Percentiles rank a stretch among this genome's conserved stretches.
These are phyloP conservation scores for Dictyostelium purpureum DNA, from an alignment of 78 protist genomes.

Conservation along the genomic window DNA sequence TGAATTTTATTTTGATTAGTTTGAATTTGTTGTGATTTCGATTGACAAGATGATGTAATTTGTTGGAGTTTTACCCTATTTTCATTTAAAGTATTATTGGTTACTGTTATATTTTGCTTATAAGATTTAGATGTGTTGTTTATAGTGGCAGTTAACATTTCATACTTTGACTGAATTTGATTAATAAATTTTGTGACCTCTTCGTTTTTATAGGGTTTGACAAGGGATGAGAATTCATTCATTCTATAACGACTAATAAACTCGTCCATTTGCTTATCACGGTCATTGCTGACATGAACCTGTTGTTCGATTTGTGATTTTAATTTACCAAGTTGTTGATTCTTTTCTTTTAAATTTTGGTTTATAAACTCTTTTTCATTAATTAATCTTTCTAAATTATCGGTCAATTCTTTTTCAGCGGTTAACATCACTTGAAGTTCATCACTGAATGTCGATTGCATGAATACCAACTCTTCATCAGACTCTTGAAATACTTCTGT, in stretches of 20 bases:
- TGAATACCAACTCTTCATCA: conserved; percentile 48
- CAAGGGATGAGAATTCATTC: neutral
- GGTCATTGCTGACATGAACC: neutral
- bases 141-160: neutral
- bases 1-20: neutral
- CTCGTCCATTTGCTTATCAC: conserved; percentile 39
- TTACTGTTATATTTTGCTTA: neutral
- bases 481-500: neutral
- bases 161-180: neutral
- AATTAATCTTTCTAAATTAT: neutral
- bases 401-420: conserved; percentile 16
- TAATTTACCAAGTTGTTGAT: neutral
- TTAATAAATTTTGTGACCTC: neutral
- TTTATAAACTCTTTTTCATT: neutral
- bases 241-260: conserved; percentile 24
- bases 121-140: neutral
- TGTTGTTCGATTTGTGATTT: neutral
- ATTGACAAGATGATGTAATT: neutral
- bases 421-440: neutral
- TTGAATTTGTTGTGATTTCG: neutral
- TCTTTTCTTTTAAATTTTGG: neutral
- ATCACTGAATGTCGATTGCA: conserved; percentile 20
- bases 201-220: neutral
- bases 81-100: neutral
- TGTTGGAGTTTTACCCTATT: neutral